phyloP scores from a whole-genome alignment of 495 filamentous ascomycete species.

The Chaetomium fimeti region DNA sequence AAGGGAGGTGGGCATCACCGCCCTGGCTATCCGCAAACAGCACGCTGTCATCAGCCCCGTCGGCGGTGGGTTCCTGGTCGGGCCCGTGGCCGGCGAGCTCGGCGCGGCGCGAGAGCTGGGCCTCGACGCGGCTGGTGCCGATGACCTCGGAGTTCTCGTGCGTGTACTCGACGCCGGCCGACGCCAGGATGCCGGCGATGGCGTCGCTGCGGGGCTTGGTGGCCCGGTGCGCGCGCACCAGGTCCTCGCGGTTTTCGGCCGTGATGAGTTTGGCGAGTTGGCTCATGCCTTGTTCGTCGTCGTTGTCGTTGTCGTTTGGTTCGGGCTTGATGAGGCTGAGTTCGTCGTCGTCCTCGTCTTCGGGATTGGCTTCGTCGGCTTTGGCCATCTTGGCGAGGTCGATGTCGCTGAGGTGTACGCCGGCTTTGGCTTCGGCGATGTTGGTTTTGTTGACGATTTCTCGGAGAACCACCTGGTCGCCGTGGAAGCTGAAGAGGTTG shows the following conservation, averaged over 20 bases:
- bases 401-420: constrained; percentile 73
- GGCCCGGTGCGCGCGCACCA: constrained; percentile 21
- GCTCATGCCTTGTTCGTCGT: constrained; percentile 63
- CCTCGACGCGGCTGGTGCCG: constrained; percentile 82
- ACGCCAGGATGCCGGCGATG: constrained; percentile 83
- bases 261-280: constrained; percentile 72
- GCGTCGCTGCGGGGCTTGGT: constrained; percentile 62
- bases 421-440: constrained; percentile 85
- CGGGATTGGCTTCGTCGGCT: constrained; percentile 39
- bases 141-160: constrained; percentile 97
- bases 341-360: constrained; percentile 45
- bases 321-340: constrained; percentile 43
- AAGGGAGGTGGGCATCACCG: neutral
- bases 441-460: constrained; percentile 99
- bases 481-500: constrained; percentile 84
- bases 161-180: constrained; percentile 89
- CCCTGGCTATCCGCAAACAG: constrained; percentile 41
- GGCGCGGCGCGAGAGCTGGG: constrained; percentile 71
- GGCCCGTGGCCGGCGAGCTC: constrained; percentile 57
- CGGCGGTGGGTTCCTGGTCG: too few species aligned
- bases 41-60: neutral
- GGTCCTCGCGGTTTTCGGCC: constrained; percentile 48
- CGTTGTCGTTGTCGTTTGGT: constrained; percentile 40
- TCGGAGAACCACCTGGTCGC: constrained; percentile 73
- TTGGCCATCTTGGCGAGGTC: constrained; percentile 62